Conservation (phyloP, 768 basidiomycete genomes). For the Hebeloma cylindrosporum region DNA sequence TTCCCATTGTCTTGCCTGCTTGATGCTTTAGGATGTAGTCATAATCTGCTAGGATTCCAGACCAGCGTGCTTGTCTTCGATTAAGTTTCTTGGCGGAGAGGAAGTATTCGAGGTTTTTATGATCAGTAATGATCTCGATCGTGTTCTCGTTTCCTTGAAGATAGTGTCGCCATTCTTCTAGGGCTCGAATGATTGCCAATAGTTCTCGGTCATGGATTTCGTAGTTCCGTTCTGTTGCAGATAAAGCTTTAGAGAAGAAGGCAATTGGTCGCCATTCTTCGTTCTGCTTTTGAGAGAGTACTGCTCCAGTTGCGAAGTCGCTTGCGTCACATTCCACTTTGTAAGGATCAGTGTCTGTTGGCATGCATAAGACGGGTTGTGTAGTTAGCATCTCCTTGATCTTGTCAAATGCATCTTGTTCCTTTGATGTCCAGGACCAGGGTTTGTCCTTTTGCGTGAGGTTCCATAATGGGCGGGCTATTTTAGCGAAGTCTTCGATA, state of each 20-base stretch:
- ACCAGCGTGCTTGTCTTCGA: slow-evolving; percentile 45
- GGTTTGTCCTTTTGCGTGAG: slow-evolving; percentile 13
- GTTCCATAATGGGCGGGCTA: slow-evolving; percentile 23
- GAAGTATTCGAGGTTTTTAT: slow-evolving; percentile 46
- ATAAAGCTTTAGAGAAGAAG: slow-evolving; percentile 33
- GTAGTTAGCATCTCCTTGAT: slow-evolving; percentile 26
- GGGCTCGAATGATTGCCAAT: slow-evolving; percentile 41
- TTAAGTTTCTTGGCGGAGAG: slow-evolving; percentile 36
- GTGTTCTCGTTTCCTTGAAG: slow-evolving; percentile 19
- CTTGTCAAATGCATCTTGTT: slow-evolving; percentile 23
- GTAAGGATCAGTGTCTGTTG: slow-evolving; percentile 5
- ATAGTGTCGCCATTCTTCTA: slow-evolving; percentile 28
- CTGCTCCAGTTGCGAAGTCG: slow-evolving; percentile 41
- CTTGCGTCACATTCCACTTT: slow-evolving; percentile 31
- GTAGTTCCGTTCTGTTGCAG: slow-evolving; percentile 41
- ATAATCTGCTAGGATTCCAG: slow-evolving; percentile 31
- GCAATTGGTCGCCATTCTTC: slow-evolving; percentile 36
- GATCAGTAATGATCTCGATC: slow-evolving; percentile 35
- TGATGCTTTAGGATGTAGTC: slow-evolving; percentile 31
- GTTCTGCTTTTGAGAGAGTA: slow-evolving; percentile 31
- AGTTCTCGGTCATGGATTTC: slow-evolving; percentile 48
- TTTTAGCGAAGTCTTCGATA: slow-evolving; percentile 29
- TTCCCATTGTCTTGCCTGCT: slow-evolving; percentile 25
- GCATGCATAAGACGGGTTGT: slow-evolving; percentile 23
- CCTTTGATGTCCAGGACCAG: slow-evolving; percentile 21